Base-by-base conservation (phyloP, 495 filamentous ascomycete species). In the Penicillium bialowiezense region DNA sequence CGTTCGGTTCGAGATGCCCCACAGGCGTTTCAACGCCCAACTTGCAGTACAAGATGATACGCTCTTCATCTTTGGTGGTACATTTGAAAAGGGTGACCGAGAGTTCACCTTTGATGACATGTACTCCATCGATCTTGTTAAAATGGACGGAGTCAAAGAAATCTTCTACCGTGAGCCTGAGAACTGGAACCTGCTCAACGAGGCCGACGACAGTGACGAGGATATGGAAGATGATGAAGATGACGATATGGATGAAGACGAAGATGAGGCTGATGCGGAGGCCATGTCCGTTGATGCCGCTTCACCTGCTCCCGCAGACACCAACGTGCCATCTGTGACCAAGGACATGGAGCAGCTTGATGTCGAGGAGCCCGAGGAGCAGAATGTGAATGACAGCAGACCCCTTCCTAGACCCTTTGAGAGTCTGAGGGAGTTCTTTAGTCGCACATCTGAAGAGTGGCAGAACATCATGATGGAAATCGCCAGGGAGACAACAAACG, bases 91-190 rank as follows among this genome's bases (percentile, higher is more conserved):
- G 67, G 91, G 88, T 17, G 93, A 97, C 59, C 80, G 87, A 14
- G 93, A 98, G 64, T 96, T 87, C 58, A 96, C 88, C 1, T 95
- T 95, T 68, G 90, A 96, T 62, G 92, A 97, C 58, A 75, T 97
- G 76, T 92, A 89, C 62, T 86, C 89, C 8, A 84, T 97, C 54
- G 90, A 97, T 62, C 76, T 97, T 28, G 90, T 85, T 41, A 95
- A 91, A 65, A 71, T 97, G 48, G 91, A 97, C 60, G 93, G 93
- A 10, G 88, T 91, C 53, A 88, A 88, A 67, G 86, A 95, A 63
- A 78, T 93, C 38, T 98, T 91, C 70, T 87, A 80, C 58, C 73
- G 87, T 35, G 88, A 92, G 60, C 82, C 89, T 13, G 86, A 86
- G 59, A 90, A 91, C 61, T 96, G 91, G 91, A 76, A 92, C 47